phyloP scores from a whole-genome alignment of 2,329 filamentous ascomycete species.

The Sclerotinia minor region DNA sequence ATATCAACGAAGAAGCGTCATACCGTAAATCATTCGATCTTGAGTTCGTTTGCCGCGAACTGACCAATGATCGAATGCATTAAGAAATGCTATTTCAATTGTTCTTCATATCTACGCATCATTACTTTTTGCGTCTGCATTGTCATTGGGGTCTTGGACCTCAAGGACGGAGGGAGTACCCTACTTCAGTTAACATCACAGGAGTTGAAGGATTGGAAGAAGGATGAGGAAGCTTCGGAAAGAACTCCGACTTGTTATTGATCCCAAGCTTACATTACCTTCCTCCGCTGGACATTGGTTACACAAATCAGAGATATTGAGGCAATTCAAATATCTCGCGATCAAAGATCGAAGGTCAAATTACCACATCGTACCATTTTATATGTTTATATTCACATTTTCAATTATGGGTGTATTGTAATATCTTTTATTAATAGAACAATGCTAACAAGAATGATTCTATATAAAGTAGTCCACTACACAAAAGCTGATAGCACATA shows the following conservation, averaged over 20 bases:
- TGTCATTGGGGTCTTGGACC: not conserved
- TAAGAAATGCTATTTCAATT: not conserved
- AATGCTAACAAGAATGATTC: not conserved
- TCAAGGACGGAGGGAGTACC: not conserved
- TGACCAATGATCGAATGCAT: not conserved
- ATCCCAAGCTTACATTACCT: not conserved
- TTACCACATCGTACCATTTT: not conserved
- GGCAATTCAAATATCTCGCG: too few relatives aligned
- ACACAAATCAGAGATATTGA: not conserved
- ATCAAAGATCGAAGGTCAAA: not conserved
- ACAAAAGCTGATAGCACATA: not conserved
- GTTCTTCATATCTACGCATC: not conserved
- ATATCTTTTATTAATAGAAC: not conserved
- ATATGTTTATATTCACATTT: not conserved
- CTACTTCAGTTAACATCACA: not conserved
- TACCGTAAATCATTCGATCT: not conserved
- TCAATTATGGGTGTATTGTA: not conserved
- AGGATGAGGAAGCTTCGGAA: slow-evolving; percentile 6
- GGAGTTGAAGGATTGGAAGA: not conserved
- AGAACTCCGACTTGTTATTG: not conserved
- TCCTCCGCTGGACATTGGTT: not conserved
- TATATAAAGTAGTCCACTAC: not conserved
- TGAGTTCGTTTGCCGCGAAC: not conserved
- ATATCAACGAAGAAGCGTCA: not conserved
- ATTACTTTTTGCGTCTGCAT: not conserved